phyloP scores from a whole-genome alignment of 1,284 basidiomycete genomes.

The Cutaneotrichosporon mucoides region DNA sequence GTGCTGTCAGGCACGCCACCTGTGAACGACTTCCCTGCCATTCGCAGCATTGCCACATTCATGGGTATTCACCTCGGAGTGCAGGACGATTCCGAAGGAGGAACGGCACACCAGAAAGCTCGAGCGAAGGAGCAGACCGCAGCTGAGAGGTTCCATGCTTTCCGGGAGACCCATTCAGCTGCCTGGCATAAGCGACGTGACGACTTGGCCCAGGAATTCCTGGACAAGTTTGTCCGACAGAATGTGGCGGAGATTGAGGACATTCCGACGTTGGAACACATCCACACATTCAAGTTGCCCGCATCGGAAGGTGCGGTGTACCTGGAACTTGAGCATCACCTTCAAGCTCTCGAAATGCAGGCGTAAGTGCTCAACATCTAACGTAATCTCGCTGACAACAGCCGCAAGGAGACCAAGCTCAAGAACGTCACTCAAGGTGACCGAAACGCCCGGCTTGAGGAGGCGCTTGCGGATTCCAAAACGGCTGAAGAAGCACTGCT shows the following conservation, averaged over 20 bases:
- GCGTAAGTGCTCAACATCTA: slow-evolving; percentile 27
- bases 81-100: slow-evolving; percentile 80
- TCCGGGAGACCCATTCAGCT: slow-evolving; percentile 84
- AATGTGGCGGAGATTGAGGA: slow-evolving; percentile 97
- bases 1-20: slow-evolving; percentile 95
- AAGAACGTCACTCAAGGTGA: slow-evolving; percentile 59
- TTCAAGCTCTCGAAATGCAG: slow-evolving; percentile 56
- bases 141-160: slow-evolving; percentile 91
- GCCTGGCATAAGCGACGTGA: slow-evolving; percentile 90
- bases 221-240: slow-evolving; percentile 81
- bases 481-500: slow-evolving; percentile 85
- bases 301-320: slow-evolving; percentile 94
- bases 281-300: slow-evolving; percentile 69
- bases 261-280: slow-evolving; percentile 70
- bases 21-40: slow-evolving; percentile 79
- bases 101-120: slow-evolving; percentile 68
- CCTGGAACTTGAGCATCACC: slow-evolving; percentile 89
- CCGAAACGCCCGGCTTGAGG: slow-evolving; percentile 77
- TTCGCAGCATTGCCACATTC: slow-evolving; percentile 75
- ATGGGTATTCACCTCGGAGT: slow-evolving; percentile 81
- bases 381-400: slow-evolving; percentile 25
- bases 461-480: slow-evolving; percentile 84
- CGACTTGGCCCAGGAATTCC: slow-evolving; percentile 74
- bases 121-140: slow-evolving; percentile 78
- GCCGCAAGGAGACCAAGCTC: slow-evolving; percentile 71